phyloP scores from a whole-genome alignment of 2,329 filamentous ascomycete species.

The Decorospora gaudefroyi region DNA sequence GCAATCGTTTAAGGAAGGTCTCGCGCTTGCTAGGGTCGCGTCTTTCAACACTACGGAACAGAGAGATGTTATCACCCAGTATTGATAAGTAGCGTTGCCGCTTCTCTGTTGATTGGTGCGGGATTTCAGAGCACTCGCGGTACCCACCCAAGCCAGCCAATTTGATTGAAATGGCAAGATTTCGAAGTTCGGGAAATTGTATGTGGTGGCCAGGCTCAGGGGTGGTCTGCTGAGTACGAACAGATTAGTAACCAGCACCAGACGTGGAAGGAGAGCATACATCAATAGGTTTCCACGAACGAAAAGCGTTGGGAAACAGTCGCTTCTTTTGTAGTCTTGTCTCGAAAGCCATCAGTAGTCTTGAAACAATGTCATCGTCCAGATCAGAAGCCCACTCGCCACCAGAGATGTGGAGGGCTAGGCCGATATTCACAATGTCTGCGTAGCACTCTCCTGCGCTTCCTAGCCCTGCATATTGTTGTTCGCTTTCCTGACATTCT shows the following conservation, averaged over 20 bases:
- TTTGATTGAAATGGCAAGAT: not conserved
- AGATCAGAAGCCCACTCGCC: slow-evolving; percentile 1
- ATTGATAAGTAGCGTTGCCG: no score
- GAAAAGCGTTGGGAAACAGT: not conserved
- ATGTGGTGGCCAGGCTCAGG: not conserved
- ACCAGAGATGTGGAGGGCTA: not conserved
- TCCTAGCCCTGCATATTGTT: not conserved
- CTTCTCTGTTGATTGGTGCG: not conserved
- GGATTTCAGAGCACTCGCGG: not conserved
- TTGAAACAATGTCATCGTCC: slow-evolving; percentile 2
- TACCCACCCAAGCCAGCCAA: not conserved
- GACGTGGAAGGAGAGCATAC: not conserved
- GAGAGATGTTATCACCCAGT: not conserved
- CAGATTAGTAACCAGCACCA: not conserved
- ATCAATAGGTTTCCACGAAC: not conserved
- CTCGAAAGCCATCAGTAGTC: slow-evolving; percentile 4
- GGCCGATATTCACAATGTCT: not conserved
- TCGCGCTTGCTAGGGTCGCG: not conserved
- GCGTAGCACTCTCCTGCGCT: slow-evolving; percentile 1
- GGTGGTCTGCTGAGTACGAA: no score
- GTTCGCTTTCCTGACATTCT: not conserved
- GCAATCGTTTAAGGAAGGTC: slow-evolving; percentile 1
- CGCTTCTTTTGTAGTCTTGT: slow-evolving; percentile 1
- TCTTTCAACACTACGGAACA: not conserved
- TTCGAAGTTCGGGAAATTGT: not conserved